A percentile compares a stretch with the other conserved stretches of the same genome.
Evolutionary conservation across 331 rosid species (phyloP).

Genomic region (Arachis monticola): DNA sequence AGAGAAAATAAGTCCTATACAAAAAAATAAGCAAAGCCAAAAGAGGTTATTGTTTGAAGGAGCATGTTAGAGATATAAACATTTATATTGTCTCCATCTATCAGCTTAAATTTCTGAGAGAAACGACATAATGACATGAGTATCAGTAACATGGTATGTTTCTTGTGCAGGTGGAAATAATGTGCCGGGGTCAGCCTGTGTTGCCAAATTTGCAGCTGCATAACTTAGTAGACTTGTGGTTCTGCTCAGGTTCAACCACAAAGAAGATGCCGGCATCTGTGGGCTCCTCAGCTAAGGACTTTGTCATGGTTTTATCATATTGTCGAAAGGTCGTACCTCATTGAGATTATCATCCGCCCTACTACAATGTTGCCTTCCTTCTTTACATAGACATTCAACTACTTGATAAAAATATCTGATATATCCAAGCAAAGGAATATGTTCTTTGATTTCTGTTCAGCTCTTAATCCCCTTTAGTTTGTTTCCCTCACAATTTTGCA

Average conservation of each 20-base stretch:
- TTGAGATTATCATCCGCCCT: slow-evolving; percentile 28
- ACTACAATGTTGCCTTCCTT: background rate
- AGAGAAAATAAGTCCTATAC: too few relatives aligned
- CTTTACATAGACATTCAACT: slow-evolving; percentile 32
- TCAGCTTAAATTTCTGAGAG: too few relatives aligned
- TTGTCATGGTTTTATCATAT: slow-evolving; percentile 91
- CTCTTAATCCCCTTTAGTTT: slow-evolving; percentile 29
- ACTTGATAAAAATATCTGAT: slow-evolving; percentile 2
- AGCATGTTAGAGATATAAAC: too few relatives aligned
- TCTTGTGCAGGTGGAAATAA: slow-evolving; percentile 72
- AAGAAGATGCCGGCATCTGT: slow-evolving; percentile 75
- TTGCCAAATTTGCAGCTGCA: slow-evolving; percentile 74
- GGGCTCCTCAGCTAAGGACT: slow-evolving; percentile 96
- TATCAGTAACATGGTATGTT: slow-evolving; percentile 15
- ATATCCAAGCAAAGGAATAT: slow-evolving; percentile 30
- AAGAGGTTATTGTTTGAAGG: too few relatives aligned
- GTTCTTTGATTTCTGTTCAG: slow-evolving; percentile 34
- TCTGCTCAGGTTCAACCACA: slow-evolving; percentile 69
- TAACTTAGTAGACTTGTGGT: slow-evolving; percentile 88
- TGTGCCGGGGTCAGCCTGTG: slow-evolving; percentile 85
- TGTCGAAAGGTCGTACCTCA: slow-evolving; percentile 60
- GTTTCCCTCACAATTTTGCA: slow-evolving; percentile 37
- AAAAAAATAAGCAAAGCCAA: too few relatives aligned
- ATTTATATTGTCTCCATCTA: too few relatives aligned
- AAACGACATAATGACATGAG: too few relatives aligned